Evolutionary conservation across 257 asterid genomes (phyloP), one percentile per base, ranked within the genome.

Genomic region (Ajuga chamaepitys): DNA sequence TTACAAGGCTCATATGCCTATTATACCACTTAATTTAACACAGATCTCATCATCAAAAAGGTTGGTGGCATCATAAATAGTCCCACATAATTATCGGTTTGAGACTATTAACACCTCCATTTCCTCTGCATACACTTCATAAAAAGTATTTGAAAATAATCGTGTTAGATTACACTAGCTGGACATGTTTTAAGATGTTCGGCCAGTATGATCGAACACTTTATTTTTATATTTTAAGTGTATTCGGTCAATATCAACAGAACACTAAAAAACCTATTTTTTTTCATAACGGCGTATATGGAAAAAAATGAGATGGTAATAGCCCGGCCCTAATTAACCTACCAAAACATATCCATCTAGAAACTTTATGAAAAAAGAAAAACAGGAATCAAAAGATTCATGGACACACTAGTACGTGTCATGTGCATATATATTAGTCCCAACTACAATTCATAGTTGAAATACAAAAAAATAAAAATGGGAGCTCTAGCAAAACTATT

Each of bases 401-500:
- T 25, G 3, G 30, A 45, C 17, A 32, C 24, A 63, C 16, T 4
- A 28, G 45, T 14, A 12, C 7, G 8, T 3, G 2, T 14, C 9
- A 47, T 44, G 55, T 38, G 55, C 34, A 55, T 0, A 38, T 4
- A 16, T 0, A 12, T 14, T 18, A 8, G 12, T n/a, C 17, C 32
- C 46, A 22, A 25, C 70, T 20, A 58, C 8, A 48, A 8, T 17
- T 44, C 32, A 25, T 41, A 30, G 54, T 24, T 52, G 30, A 42
- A 42, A 54, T 18, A 12, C 16, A 40, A 57, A 17, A 9, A 30
- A 18, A 9, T 2, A 7, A 13, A 67, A 34, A 81, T 80, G 87
- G 47, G 56, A 60, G 41, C 88, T 12, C 28, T 79, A 7, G 38
- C 82, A 34, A 86, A 67, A 41, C 51, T 74, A 28, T 52, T 70